Evolutionary conservation across 116 monocot species (phyloP), one percentile per base, ranked within the genome.

Genomic region (Trichopus zeylanicus): DNA sequence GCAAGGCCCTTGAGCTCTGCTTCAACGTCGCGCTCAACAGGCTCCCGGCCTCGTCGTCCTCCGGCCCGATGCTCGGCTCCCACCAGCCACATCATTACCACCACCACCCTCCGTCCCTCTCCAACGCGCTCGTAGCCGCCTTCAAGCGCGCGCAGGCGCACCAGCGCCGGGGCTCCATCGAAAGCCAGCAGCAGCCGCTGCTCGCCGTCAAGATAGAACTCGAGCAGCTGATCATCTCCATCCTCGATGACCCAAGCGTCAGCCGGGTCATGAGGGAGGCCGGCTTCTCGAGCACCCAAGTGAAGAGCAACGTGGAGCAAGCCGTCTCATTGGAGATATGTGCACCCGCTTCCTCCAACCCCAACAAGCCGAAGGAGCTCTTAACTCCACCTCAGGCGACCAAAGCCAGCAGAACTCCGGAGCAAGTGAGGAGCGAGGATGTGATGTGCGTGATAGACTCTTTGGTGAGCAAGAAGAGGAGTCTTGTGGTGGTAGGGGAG

Each of bases 231-330:
- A 63, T 89, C 34, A 74, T 94, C 33, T 94, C 94, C 47, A 89
- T 89, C 61, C 65, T 94, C 29, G 89, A 95, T 26, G 95, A 95
- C 58, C 95, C 95, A n/a, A 95, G 95, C 52, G 95, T 95, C 2
- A 95, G 95, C 56, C 61, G 95, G 21, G 95, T 95, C 26, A 95
- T 95, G 95, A 70, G 83, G 27, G 95, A 95, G 67, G 95, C 95
- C 29, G 89, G 89, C 19, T 95, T 95, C 76, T 89, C 89, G 0
- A 95, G 89, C 55, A 84, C 95, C 25, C 95, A 89, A 53, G 95
- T 95, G 35, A 95, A 95, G 74, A 67, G 53, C 74, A 83, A 89
- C 51, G 81, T 89, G n/a, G 86, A 89, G 71, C 67, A 83, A 53
- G 80, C 83, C 2, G 74, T 80, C 32, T 72, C 78, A 5, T 19